phyloP scores from a whole-genome alignment of 2,329 filamentous ascomycete species.

The Teratosphaeria gauchensis region DNA sequence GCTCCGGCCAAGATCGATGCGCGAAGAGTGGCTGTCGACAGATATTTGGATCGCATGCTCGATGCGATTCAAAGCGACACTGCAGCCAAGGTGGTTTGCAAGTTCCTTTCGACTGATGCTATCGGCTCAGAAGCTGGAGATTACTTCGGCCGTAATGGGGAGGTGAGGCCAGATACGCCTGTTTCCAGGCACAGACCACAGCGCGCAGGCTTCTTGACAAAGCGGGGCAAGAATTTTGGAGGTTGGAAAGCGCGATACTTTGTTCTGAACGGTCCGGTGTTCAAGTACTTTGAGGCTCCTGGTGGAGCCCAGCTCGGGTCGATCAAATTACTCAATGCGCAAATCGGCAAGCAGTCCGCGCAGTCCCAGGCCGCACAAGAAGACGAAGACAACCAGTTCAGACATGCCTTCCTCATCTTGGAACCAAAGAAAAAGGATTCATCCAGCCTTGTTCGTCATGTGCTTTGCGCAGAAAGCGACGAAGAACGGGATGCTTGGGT shows the following conservation, averaged over 20 bases:
- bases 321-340: constrained; percentile 81
- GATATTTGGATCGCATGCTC: constrained; percentile 76
- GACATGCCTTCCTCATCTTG: constrained; percentile 87
- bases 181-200: constrained; percentile 57
- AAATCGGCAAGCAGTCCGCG: constrained; percentile 87
- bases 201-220: constrained; percentile 87
- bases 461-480: constrained; percentile 92
- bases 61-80: constrained; percentile 71
- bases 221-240: constrained; percentile 95
- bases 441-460: constrained; percentile 76
- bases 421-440: constrained; percentile 97
- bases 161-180: constrained; percentile 22
- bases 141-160: constrained; percentile 26
- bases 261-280: constrained; percentile 56
- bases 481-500: constrained; percentile 90
- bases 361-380: constrained; percentile 49
- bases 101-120: constrained; percentile 65
- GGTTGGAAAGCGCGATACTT: constrained; percentile 89
- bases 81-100: constrained; percentile 73
- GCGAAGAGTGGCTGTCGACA: constrained; percentile 67
- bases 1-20: constrained; percentile 89
- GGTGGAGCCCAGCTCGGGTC: constrained; percentile 85
- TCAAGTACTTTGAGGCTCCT: constrained; percentile 87
- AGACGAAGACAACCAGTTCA: constrained; percentile 84
- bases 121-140: constrained; percentile 48